A percentile compares a stretch with the other conserved stretches of the same genome.
phyloP scores from a whole-genome alignment of 805 yeast species.

The Osmozyma mogii region DNA sequence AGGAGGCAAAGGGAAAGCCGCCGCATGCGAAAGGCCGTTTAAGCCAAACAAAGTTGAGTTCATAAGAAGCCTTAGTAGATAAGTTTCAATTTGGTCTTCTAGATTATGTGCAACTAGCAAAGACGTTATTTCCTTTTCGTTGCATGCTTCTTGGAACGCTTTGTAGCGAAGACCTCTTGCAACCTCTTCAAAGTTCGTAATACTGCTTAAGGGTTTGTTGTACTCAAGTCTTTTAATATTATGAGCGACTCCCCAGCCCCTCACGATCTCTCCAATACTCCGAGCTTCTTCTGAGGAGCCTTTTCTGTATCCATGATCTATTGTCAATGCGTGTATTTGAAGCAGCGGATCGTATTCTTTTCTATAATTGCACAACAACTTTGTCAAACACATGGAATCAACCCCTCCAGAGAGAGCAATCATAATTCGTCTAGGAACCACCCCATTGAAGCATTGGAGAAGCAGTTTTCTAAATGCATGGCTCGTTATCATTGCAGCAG shows the following conservation, averaged over 20 bases:
- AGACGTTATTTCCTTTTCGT: constrained; percentile 18
- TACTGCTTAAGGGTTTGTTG: constrained; percentile 18
- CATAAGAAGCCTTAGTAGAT: constrained; percentile 42
- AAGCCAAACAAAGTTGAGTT: constrained; percentile 45
- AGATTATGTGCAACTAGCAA: constrained; percentile 59
- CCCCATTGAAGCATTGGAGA: constrained; percentile 5
- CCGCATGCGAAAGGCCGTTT: constrained; percentile 38
- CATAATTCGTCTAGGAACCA: constrained; percentile 27
- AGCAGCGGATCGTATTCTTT: constrained; percentile 19
- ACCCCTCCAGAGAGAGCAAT: constrained; percentile 77
- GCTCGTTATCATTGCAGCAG: not conserved
- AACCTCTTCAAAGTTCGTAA: constrained; percentile 44
- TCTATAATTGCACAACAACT: constrained; percentile 35
- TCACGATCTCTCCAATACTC: constrained; percentile 24
- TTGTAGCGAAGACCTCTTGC: constrained; percentile 52
- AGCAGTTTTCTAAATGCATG: constrained; percentile 4
- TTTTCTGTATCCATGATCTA: constrained; percentile 53
- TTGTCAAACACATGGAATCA: constrained; percentile 66
- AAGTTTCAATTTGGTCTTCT: constrained; percentile 71
- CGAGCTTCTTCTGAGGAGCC: constrained; percentile 45
- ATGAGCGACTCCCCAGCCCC: constrained; percentile 29
- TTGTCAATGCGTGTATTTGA: constrained; percentile 47
- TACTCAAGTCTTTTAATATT: constrained; percentile 20
- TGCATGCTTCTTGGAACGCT: constrained; percentile 36
- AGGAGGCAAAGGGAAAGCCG: constrained; percentile 21